Evolutionary conservation across 1,284 basidiomycete species (phyloP).

Genomic region (Irpex sp.): DNA sequence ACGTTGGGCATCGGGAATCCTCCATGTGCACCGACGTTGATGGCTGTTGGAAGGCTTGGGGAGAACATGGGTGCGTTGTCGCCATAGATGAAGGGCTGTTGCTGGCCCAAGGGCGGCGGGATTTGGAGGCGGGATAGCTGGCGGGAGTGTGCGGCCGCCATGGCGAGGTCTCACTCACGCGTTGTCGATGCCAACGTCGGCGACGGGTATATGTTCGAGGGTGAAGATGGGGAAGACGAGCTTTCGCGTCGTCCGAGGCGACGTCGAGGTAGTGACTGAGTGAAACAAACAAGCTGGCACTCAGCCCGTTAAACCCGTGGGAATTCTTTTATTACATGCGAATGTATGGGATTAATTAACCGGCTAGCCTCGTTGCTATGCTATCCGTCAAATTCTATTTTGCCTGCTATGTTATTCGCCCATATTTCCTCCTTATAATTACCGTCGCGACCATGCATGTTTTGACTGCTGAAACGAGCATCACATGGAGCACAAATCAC

Average conservation of each 20-base stretch:
- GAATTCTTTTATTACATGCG: background rate
- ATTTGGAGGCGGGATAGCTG: constrained; percentile 32
- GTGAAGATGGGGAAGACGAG: background rate
- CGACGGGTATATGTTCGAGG: constrained; percentile 9
- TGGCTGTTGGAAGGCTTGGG: constrained; percentile 57
- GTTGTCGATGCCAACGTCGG: constrained; percentile 7
- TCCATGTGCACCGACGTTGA: constrained; percentile 58
- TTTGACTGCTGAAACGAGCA: background rate
- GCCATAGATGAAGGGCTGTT: constrained; percentile 28
- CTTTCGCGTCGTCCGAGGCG: constrained; percentile 1
- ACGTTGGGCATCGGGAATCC: constrained; percentile 40
- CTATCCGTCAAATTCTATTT: background rate
- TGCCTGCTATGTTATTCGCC: background rate
- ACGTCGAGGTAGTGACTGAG: background rate
- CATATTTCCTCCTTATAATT: background rate
- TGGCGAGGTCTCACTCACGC: constrained; percentile 9
- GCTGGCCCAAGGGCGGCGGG: constrained; percentile 27
- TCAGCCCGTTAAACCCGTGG: background rate
- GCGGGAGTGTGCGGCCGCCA: constrained; percentile 24
- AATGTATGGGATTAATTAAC: background rate
- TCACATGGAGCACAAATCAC: background rate
- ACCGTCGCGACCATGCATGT: background rate
- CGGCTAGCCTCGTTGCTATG: background rate
- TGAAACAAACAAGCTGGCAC: background rate
- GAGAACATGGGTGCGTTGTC: constrained; percentile 51